A percentile compares a stretch with the other conserved stretches of the same genome.
Evolutionary conservation across 164 flowering plant genomes (phyloP).

Genomic region (Kingdonia uniflora): DNA sequence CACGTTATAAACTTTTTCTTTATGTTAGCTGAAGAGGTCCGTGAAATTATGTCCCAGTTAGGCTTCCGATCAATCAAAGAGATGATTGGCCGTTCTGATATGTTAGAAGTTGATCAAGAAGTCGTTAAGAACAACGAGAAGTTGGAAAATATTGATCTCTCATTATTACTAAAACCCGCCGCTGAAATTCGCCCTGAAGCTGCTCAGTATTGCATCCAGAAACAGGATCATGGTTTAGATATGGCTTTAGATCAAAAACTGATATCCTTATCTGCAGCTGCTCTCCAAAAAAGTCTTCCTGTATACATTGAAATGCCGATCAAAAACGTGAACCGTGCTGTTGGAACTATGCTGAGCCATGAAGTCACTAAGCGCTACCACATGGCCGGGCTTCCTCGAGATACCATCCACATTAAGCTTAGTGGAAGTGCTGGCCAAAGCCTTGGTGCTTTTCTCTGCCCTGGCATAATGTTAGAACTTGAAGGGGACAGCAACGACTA

Average conservation of each 20-base stretch:
- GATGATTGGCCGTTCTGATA: slow-evolving; percentile 96
- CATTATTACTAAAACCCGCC: slow-evolving; percentile 79
- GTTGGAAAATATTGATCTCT: slow-evolving; percentile 80
- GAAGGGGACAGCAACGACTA: slow-evolving; percentile 99
- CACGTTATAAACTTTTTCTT: slow-evolving; percentile 97
- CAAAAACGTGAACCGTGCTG: slow-evolving; percentile 82
- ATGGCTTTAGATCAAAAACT: slow-evolving; percentile 85
- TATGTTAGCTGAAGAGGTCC: slow-evolving; percentile 92
- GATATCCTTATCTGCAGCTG: slow-evolving; percentile 49
- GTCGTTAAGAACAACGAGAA: slow-evolving; percentile 69
- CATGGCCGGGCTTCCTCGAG: slow-evolving; percentile 74
- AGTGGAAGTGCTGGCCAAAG: slow-evolving; percentile 99
- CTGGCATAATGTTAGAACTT: slow-evolving; percentile 87
- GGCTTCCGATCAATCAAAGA: slow-evolving; percentile 82
- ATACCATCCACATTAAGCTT: slow-evolving; percentile 80
- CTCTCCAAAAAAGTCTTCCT: slow-evolving; percentile 68
- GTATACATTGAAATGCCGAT: slow-evolving; percentile 81
- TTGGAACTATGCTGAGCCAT: slow-evolving; percentile 99
- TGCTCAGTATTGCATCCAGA: slow-evolving; percentile 85
- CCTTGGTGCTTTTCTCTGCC: slow-evolving; percentile 92
- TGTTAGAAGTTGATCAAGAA: slow-evolving; percentile 92
- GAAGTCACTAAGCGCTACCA: slow-evolving; percentile 86
- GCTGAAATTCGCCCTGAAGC: slow-evolving; percentile 86
- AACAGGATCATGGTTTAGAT: slow-evolving; percentile 95
- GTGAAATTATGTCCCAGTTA: slow-evolving; percentile 90